Conservation (phyloP, 768 basidiomycete genomes). For the Phylloporus arenicola region DNA sequence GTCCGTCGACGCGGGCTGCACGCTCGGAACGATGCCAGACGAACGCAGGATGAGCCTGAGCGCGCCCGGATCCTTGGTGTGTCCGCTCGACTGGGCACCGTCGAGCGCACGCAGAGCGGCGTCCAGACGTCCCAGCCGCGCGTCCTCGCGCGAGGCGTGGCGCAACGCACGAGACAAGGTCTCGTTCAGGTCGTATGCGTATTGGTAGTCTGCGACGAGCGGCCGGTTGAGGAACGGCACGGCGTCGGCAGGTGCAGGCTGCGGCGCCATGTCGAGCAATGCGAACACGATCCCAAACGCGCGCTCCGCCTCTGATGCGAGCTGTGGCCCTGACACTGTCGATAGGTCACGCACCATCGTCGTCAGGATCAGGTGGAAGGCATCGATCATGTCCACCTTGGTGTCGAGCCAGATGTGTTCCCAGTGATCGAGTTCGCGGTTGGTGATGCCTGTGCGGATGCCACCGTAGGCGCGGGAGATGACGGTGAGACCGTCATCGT, state of each 20-base stretch:
- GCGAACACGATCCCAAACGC: constrained; percentile 56
- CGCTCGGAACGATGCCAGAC: constrained; percentile 42
- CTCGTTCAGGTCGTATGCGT: constrained; percentile 53
- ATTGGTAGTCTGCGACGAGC: constrained; percentile 68
- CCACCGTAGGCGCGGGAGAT: constrained; percentile 63
- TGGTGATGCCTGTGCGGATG: constrained; percentile 23
- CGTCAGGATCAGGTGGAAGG: constrained; percentile 56
- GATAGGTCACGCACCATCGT: constrained; percentile 47
- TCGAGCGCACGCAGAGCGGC: constrained; percentile 43
- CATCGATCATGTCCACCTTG: constrained; percentile 67
- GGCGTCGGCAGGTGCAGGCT: constrained; percentile 7
- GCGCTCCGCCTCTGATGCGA: constrained; percentile 46
- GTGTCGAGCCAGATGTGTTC: constrained; percentile 65
- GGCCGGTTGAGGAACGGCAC: constrained; percentile 64
- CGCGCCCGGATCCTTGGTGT: constrained; percentile 44
- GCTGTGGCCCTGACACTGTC: constrained; percentile 35
- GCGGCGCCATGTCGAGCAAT: constrained; percentile 43
- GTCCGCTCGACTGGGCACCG: constrained; percentile 3
- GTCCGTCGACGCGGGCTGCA: constrained; percentile 8
- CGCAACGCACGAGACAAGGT: constrained; percentile 44
- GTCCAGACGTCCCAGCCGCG: constrained; percentile 53
- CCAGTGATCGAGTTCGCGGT: constrained; percentile 54
- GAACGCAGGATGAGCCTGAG: constrained; percentile 62
- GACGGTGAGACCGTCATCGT: constrained; percentile 51
- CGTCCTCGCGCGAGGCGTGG: constrained; percentile 48